Conservation (phyloP, 352 stramenopile genomes). For the Aphanomyces astaci region DNA sequence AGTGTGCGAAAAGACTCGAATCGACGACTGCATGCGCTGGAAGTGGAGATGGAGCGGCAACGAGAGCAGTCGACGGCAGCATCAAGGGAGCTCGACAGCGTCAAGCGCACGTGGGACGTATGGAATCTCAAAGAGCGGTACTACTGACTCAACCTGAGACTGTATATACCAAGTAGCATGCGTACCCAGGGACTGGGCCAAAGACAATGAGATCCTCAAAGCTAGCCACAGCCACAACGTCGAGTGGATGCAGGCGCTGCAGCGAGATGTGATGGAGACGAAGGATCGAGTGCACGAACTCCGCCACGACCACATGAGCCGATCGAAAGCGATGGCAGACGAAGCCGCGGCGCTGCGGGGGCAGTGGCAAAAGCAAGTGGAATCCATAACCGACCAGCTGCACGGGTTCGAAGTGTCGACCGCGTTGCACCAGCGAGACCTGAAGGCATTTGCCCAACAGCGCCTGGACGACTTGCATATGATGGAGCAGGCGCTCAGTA, state of each 20-base stretch:
- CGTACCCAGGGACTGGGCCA: constrained; percentile 51
- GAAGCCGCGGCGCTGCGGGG: constrained; percentile 55
- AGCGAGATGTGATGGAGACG: constrained; percentile 69
- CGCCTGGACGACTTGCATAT: constrained; percentile 60
- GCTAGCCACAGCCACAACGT: constrained; percentile 71
- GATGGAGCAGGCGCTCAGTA: constrained; percentile 63
- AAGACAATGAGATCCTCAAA: constrained; percentile 82
- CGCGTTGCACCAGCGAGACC: constrained; percentile 38
- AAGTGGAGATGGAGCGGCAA: constrained; percentile 49
- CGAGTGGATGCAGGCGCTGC: constrained; percentile 82
- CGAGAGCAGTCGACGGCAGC: constrained; percentile 51
- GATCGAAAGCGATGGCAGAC: constrained; percentile 49
- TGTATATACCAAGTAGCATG: background rate
- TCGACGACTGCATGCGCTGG: constrained; percentile 49
- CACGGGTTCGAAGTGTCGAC: constrained; percentile 42
- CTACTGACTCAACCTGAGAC: too few relatives aligned
- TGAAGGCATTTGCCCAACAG: constrained; percentile 41
- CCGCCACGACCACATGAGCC: constrained; percentile 43
- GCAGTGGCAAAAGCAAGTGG: constrained; percentile 65
- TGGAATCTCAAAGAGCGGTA: constrained; percentile 66
- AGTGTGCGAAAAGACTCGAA: constrained; percentile 56
- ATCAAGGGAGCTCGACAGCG: constrained; percentile 54
- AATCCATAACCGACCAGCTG: constrained; percentile 51
- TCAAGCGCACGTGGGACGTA: constrained; percentile 70
- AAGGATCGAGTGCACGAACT: constrained; percentile 69